Evolutionary conservation across 2,329 filamentous ascomycete genomes (phyloP).

Genomic region (Hypoxylon sp.): DNA sequence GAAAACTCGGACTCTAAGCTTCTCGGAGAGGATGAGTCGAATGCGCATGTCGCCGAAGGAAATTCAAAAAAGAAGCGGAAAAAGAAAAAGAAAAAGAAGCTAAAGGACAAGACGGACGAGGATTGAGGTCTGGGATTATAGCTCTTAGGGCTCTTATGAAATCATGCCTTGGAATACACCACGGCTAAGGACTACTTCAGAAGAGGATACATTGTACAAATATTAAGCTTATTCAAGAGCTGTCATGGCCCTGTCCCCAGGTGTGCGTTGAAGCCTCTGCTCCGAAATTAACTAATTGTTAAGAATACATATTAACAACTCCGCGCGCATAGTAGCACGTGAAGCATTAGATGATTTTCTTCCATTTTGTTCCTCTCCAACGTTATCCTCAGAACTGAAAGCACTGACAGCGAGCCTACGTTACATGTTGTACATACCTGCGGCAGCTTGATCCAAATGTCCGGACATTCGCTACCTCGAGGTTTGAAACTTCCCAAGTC

Average conservation of each 20-base stretch:
- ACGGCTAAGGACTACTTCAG: neutral
- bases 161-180: neutral
- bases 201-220: constrained; percentile 11
- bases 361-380: constrained; percentile 18
- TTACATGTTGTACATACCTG: constrained; percentile 42
- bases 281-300: constrained; percentile 32
- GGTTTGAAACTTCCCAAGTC: constrained; percentile 15
- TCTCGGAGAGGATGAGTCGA: constrained; percentile 1
- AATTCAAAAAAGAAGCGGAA: constrained; percentile 50
- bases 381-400: constrained; percentile 13
- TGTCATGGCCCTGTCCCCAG: constrained; percentile 12
- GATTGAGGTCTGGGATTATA: constrained; percentile 10
- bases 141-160: neutral
- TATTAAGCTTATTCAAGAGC: constrained; percentile 28
- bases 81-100: constrained; percentile 51
- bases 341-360: constrained; percentile 18
- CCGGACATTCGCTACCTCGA: constrained; percentile 15
- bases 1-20: constrained; percentile 13
- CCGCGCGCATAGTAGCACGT: constrained; percentile 34
- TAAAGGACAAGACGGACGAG: constrained; percentile 24
- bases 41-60: constrained; percentile 6
- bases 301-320: constrained; percentile 45
- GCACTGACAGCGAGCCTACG: constrained; percentile 13
- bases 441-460: constrained; percentile 20
- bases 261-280: constrained; percentile 32